Base-by-base conservation (phyloP, 2,329 filamentous ascomycete genomes). In the Chaetothyriales sp. region DNA sequence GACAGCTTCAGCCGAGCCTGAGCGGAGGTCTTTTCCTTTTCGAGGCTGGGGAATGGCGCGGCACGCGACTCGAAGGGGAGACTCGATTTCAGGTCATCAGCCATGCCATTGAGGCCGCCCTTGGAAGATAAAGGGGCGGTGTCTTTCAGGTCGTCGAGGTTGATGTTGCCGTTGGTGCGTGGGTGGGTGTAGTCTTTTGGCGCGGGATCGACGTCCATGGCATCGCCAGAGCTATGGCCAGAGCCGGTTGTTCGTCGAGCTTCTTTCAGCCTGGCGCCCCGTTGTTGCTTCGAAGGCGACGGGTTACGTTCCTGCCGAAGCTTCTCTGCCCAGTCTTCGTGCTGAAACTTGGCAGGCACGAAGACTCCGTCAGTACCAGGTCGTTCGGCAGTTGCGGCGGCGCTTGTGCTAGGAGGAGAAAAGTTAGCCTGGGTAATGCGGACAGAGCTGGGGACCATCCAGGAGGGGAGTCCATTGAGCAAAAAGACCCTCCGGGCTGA, bases 21-120 rank as follows among this genome's bases (percentile, higher is more conserved):
- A 67, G 61, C 55, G 67, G 55, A 25, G 59, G 64, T 18, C 50
- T 70, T 69, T n/a, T n/a, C n/a, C 5, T 66, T 69, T 5, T 70
- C 70, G 25, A 72, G 65, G 4, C 68, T 67, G 4, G 58, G 50
- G 7, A 51, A 54, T 5, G 54, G 53, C 19, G 72, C 70, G 2
- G 79, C 62, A 43, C 74, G 70, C 1, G 80, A 82, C 53, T 75
- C 65, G 61, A 82, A 83, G 2, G 80, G 80, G 1, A 83, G 68
- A 1, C 69, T 74, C 7, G 70, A 68, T 43, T 67, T 69, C 43
- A 83, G 66, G 51, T 78, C 75, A 25, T 72, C 69, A 5, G 7
- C 5, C 19, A 83, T 62, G 50, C 75, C 73, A 20, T 72, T 67
- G 18, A 82, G 70, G 7, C 78, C 77, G 18, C 62, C 63, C 47